Base-by-base conservation (phyloP, 352 stramenopile species). In the Phytophthora quininea region DNA sequence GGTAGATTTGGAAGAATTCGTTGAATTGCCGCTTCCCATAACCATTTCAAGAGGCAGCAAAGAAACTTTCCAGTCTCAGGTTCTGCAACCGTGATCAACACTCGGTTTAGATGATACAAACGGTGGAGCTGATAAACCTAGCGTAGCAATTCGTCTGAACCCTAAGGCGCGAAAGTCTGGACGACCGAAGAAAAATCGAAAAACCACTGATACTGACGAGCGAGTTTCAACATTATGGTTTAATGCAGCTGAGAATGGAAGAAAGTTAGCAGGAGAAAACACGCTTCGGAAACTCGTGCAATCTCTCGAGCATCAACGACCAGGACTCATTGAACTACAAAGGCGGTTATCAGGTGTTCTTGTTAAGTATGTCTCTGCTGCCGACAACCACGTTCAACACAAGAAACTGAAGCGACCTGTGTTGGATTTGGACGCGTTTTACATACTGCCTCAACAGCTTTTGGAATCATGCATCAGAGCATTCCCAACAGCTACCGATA, bases 371-470 rank as follows among this genome's bases (percentile, higher is more conserved):
- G 35, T 5, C 5, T 5, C 35, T 5, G 35, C 35, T 5, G 10
- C 5, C 35, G 10, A n/a, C 27, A 56, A 56, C 27, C 37, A 56
- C 11, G 27, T 31, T n/a, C 37, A 40, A 37, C 40, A 40, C 19
- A 56, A 56, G 19, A 43, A 40, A 3, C 37, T 42, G 50, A 56
- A 56, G 50, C 37, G 42, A 42, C 50, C 50, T 56, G 50, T 56
- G 6, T 27, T 56, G 10, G 42, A 43, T 31, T 31, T 56, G n/a
- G 50, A 56, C 30, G 50, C 32, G 11, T 56, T 56, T 37, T 56
- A 42, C 30, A 2, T 43, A 3, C 27, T 56, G 2, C 29, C 29
- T 2, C 11, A 24, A 14, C 15, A 56, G 4, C 50, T 56, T 24
- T 31, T 56, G 29, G 29, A 38, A 14, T 5, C 35, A 40, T 40